Evolutionary conservation across 2,329 filamentous ascomycete species (phyloP).

Genomic region (Arthroderma sp.): DNA sequence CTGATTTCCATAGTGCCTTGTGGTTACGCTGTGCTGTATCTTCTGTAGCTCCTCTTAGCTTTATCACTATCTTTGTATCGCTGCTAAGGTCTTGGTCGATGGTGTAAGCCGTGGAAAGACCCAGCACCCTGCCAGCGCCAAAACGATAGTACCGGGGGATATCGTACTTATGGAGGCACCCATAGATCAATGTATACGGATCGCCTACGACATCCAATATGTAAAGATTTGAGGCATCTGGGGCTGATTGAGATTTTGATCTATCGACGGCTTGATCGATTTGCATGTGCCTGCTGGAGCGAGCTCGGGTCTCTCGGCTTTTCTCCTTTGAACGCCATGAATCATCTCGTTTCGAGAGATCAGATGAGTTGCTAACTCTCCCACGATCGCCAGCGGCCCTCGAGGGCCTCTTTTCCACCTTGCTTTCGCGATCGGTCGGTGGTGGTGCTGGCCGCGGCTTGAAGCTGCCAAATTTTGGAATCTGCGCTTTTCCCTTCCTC

Average conservation of each 20-base stretch:
- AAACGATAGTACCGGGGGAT: slow-evolving; percentile 59
- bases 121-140: slow-evolving; percentile 60
- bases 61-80: slow-evolving; percentile 29
- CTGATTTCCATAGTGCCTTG: slow-evolving; percentile 27
- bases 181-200: slow-evolving; percentile 60
- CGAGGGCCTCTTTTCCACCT: background rate
- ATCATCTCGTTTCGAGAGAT: background rate
- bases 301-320: background rate
- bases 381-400: background rate
- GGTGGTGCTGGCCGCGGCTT: slow-evolving; percentile 25
- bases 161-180: slow-evolving; percentile 57
- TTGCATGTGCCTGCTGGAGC: background rate
- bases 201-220: slow-evolving; percentile 66
- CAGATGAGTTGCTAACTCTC: background rate
- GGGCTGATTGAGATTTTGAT: background rate
- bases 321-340: background rate
- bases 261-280: background rate
- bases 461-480: slow-evolving; percentile 68
- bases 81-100: slow-evolving; percentile 53
- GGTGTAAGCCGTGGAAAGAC: slow-evolving; percentile 46
- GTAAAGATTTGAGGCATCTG: slow-evolving; percentile 32
- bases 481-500: slow-evolving; percentile 28
- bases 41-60: slow-evolving; percentile 24
- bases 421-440: background rate
- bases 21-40: slow-evolving; percentile 38